Percentiles rank a stretch among this genome's conserved stretches.
Evolutionary conservation across 768 basidiomycete species (phyloP).

Genomic region (Asterophora parasitica): DNA sequence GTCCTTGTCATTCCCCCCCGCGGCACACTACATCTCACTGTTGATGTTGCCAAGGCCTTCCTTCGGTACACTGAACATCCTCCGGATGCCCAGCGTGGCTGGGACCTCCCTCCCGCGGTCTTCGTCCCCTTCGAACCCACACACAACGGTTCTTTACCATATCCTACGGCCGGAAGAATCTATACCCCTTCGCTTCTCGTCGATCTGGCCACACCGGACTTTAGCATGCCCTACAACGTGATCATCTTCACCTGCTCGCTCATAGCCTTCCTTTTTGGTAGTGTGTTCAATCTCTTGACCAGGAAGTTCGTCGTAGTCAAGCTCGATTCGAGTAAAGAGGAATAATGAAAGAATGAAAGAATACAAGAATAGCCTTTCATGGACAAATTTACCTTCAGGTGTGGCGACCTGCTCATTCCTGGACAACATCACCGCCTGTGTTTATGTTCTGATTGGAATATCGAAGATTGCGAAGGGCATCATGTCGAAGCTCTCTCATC

Average conservation of each 20-base stretch:
- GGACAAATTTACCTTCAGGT: slow-evolving; percentile 1
- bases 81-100: slow-evolving; percentile 92
- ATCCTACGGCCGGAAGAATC: slow-evolving; percentile 35
- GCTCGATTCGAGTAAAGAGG: slow-evolving; percentile 17
- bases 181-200: slow-evolving; percentile 82
- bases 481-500: not conserved
- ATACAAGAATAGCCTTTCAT: slow-evolving; percentile 7
- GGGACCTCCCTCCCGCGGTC: slow-evolving; percentile 89
- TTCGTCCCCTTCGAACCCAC: slow-evolving; percentile 38
- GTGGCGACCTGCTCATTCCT: slow-evolving; percentile 1
- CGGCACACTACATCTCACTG: slow-evolving; percentile 55
- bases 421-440: slow-evolving; percentile 2
- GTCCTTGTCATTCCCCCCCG: slow-evolving; percentile 65
- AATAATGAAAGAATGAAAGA: slow-evolving; percentile 11
- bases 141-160: slow-evolving; percentile 14
- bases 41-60: slow-evolving; percentile 81
- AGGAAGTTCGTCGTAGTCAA: slow-evolving; percentile 66
- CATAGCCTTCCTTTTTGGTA: slow-evolving; percentile 90
- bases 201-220: slow-evolving; percentile 97
- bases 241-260: slow-evolving; percentile 94
- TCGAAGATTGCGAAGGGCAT: slow-evolving; percentile 9
- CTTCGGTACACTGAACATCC: slow-evolving; percentile 94
- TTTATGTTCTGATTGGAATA: slow-evolving; percentile 14
- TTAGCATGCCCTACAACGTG: slow-evolving; percentile 99
- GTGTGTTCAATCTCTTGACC: slow-evolving; percentile 82